Percentiles rank a stretch among this genome's conserved stretches.
phyloP scores from a whole-genome alignment of 1,284 basidiomycete genomes.

The Apiotrichum sp. region DNA sequence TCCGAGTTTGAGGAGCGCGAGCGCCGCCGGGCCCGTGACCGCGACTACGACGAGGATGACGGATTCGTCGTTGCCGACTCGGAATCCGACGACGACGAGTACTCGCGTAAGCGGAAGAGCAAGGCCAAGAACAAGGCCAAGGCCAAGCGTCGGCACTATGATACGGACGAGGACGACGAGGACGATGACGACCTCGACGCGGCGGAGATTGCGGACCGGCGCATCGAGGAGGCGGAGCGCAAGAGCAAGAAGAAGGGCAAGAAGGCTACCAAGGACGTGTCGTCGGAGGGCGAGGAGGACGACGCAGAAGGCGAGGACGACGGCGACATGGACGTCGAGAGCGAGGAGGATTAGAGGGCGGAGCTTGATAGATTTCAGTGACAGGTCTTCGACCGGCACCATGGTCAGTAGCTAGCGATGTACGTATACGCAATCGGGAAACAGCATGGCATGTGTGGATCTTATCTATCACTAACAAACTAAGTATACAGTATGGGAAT shows the following conservation, averaged over 20 bases:
- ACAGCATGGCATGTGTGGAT: neutral
- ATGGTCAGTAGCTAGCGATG: no score
- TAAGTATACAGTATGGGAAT: neutral
- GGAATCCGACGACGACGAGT: slow-evolving; percentile 24
- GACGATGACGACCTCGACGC: slow-evolving; percentile 29
- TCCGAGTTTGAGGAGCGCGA: slow-evolving; percentile 3
- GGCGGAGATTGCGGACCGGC: slow-evolving; percentile 34
- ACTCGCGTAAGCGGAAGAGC: slow-evolving; percentile 6
- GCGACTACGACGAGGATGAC: slow-evolving; percentile 42
- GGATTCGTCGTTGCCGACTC: slow-evolving; percentile 43
- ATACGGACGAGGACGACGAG: slow-evolving; percentile 19
- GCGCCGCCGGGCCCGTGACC: slow-evolving; percentile 5
- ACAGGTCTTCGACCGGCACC: no score
- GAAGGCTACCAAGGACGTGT: slow-evolving; percentile 27
- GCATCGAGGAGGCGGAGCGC: slow-evolving; percentile 33
- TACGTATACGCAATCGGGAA: no score
- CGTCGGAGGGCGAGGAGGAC: slow-evolving; percentile 32
- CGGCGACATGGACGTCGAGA: slow-evolving; percentile 43
- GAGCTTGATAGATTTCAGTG: no score
- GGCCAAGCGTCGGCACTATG: slow-evolving; percentile 8
- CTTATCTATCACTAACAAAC: no score
- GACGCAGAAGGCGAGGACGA: slow-evolving; percentile 27
- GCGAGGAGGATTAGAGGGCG: slow-evolving; percentile 34
- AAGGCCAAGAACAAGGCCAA: slow-evolving; percentile 27
- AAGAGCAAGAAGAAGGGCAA: slow-evolving; percentile 18